Base-by-base conservation (phyloP, 208 protist genomes). In the Acanthamoeba healyi region DNA sequence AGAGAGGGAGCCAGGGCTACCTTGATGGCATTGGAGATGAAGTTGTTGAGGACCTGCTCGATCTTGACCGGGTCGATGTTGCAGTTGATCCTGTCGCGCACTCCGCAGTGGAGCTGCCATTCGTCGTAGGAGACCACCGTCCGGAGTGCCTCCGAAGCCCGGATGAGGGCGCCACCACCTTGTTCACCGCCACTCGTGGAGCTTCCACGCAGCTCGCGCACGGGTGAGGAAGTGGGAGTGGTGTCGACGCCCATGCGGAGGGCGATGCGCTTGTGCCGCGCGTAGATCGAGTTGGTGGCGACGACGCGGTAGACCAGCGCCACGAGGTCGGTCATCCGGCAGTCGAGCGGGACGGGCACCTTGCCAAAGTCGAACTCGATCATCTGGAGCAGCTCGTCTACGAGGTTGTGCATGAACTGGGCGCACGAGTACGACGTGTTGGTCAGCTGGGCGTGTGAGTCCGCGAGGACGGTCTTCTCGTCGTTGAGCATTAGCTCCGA, bases 321-420 rank as follows among this genome's bases (percentile, higher is more conserved):
- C 14, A 46, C 32, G 70, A 46, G 36, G 40, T 79, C 70, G 14
- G 70, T 79, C 70, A 79, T 42, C 10, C 70, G 70, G 36, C 70
- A 49, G 36, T 79, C 70, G 19, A 79, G 70, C 36, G n/a, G 36
- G 17, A 79, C 70, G 10, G 40, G 70, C 14, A n/a, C 70, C 36
- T 79, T 79, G 32, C 70, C 70, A 79, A 79, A 79, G 70, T 79
- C 70, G 70, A 15, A 79, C 70, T 79, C 34, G 70, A 42, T 36
- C 70, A 79, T 79, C 70, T 79, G 70, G 36, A 79, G 70, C 70
- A 79, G 70, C 36, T 79, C 70, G 40, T 79, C 70, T 5, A 79
- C 70, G 22, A 79, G 70, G 70, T 79, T 42, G 70, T 79, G 70
- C 70, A 79, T 79, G 70, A 79, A 79, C 70, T 79, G 70, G 10